These are phyloP conservation scores for Mallotus repandus DNA, from an alignment of 441 rosid genomes.

Conservation along the genomic window DNA sequence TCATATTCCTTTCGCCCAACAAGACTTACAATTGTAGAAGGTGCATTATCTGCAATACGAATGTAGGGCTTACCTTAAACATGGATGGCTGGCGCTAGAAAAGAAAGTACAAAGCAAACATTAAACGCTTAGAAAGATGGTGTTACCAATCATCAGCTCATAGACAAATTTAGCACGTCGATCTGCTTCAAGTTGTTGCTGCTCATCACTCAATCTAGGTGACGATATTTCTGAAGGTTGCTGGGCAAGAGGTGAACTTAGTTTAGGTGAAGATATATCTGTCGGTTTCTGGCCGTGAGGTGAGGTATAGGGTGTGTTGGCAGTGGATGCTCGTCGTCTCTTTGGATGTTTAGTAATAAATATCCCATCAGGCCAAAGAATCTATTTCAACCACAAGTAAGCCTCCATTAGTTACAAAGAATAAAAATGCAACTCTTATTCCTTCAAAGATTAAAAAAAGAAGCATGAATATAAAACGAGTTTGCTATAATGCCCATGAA, in stretches of 20 bases:
- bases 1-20: conserved; percentile 94
- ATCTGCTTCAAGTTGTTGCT: conserved; percentile 65
- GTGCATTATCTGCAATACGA: conserved; percentile 74
- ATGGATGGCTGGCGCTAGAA: conserved; percentile 3
- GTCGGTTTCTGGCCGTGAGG: conserved; percentile 21
- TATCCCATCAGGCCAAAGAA: conserved; percentile 99
- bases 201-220: conserved; percentile 46
- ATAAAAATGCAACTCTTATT: not conserved
- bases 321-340: conserved; percentile 44
- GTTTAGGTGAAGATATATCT: conserved; percentile 24
- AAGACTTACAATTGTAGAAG: conserved; percentile 76
- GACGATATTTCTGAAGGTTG: conserved; percentile 26
- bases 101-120: conserved; percentile 5
- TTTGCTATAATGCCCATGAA: not conserved
- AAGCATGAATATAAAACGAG: not conserved
- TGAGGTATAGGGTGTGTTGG: conserved; percentile 26
- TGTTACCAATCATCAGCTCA: conserved; percentile 88
- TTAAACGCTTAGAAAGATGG: not conserved
- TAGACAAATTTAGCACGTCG: conserved; percentile 88
- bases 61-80: conserved; percentile 5
- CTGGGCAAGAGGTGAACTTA: conserved; percentile 17
- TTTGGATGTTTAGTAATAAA: conserved; percentile 95
- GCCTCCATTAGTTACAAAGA: conserved; percentile 19
- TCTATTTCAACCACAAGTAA: conserved; percentile 40
- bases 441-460: conserved; percentile 3